Evolutionary conservation across 1,284 basidiomycete species (phyloP).

Genomic region (Volvariella surrecta): DNA sequence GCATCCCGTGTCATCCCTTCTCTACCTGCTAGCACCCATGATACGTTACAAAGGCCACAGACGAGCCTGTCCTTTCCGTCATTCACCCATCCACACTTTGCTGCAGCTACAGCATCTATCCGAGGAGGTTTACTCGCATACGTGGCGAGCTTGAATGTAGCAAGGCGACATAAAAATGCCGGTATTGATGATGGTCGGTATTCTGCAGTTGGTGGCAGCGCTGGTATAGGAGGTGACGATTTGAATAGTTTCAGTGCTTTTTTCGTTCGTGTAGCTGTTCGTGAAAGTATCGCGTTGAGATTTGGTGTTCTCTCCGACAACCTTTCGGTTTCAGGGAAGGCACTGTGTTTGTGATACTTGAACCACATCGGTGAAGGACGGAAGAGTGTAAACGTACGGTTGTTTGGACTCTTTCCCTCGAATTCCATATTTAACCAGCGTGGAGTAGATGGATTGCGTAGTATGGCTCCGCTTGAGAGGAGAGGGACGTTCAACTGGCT

Average conservation of each 20-base stretch:
- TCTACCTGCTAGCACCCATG: constrained; percentile 62
- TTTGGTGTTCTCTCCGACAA: constrained; percentile 54
- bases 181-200: constrained; percentile 69
- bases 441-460: constrained; percentile 58
- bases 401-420: constrained; percentile 36
- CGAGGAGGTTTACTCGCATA: constrained; percentile 67
- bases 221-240: constrained; percentile 18
- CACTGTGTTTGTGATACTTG: constrained; percentile 14
- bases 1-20: constrained; percentile 65
- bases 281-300: constrained; percentile 56
- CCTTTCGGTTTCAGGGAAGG: no score
- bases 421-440: constrained; percentile 67
- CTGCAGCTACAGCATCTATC: constrained; percentile 69
- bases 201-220: constrained; percentile 39
- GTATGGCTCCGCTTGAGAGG: constrained; percentile 45
- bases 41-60: constrained; percentile 59
- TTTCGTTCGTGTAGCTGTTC: constrained; percentile 49
- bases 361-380: constrained; percentile 9
- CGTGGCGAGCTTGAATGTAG: constrained; percentile 68
- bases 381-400: constrained; percentile 25
- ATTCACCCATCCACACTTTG: constrained; percentile 73
- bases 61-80: constrained; percentile 68
- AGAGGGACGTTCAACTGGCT: constrained; percentile 27
- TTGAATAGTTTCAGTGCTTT: constrained; percentile 34
- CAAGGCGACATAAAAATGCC: constrained; percentile 62